Evolutionary conservation across 306 rosid genomes (phyloP), one percentile per base, ranked within the genome.

Genomic region (Vicia sativa): DNA sequence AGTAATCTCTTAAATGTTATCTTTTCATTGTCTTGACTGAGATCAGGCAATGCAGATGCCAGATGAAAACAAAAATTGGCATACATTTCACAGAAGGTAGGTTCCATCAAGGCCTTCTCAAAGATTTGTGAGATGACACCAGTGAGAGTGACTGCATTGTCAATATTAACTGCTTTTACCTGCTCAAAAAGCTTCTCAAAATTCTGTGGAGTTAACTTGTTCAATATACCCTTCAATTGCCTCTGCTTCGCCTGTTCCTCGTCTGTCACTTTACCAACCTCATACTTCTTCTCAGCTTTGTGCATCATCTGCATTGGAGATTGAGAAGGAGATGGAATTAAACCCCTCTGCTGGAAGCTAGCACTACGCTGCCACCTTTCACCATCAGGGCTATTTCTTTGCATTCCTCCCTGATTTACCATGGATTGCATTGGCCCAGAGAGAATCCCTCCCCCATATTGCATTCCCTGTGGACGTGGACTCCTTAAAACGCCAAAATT

Each of bases 21-120:
- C 82, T 88, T 93, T 62, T 88, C 92, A 75, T 90, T 82, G 75
- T 85, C 87, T 62, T 88, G 85, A 67, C 84, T 85, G 55, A 93
- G 80, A 82, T 90, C 95, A 39, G 95, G 97, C 68, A 93, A 80
- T 13, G 66, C 99, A 58, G 62, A 62, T 37, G 99, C 86, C 63
- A 93, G 86, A 85, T 82, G 82, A 29, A 3, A 74, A 74, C 99
- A 93, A 83, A 93, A 93, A 45, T 90, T 74, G 50, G 99, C 99
- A 74, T 93, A 93, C 99, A 93, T 93, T 87, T 93, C 99, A 90
- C 99, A 93, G 81, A 93, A 93, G 50, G 99, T 93, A 65, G 99
- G 99, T 80, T 93, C 99, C 90, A 76, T 83, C 29, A 93, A 78
- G 58, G 99, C 99, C 72, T 93, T 93, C 78, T 93, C 99, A 81